Conservation (phyloP, 257 asterid species). For the Forsythia viridissima region DNA sequence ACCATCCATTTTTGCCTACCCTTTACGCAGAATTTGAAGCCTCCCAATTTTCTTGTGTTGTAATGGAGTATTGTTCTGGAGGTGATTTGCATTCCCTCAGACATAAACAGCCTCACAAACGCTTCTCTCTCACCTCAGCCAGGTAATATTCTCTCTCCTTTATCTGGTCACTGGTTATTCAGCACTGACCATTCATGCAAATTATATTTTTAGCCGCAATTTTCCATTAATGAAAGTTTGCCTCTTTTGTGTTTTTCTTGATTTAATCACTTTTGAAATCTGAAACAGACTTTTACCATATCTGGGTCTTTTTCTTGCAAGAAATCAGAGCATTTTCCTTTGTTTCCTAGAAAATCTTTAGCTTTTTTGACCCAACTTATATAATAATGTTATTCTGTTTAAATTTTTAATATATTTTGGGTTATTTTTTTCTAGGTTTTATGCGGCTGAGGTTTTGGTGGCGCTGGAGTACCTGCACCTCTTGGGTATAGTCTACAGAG, state of each 20-base stretch:
- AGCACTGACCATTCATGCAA: slow-evolving; percentile 29
- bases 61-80: slow-evolving; percentile 80
- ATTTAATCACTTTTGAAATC: slow-evolving; percentile 6
- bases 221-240: slow-evolving; percentile 15
- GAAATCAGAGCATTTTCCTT: slow-evolving; percentile 27
- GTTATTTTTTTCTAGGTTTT: slow-evolving; percentile 47
- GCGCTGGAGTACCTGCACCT: slow-evolving; percentile 89
- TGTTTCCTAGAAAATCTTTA: slow-evolving; percentile 10
- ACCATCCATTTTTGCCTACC: slow-evolving; percentile 83
- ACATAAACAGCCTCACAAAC: slow-evolving; percentile 69
- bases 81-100: slow-evolving; percentile 88
- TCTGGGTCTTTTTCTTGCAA: slow-evolving; percentile 31
- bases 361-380: background rate
- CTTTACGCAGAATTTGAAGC: slow-evolving; percentile 78
- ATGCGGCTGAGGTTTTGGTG: slow-evolving; percentile 89
- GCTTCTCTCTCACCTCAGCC: slow-evolving; percentile 67
- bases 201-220: background rate
- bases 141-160: slow-evolving; percentile 39
- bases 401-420: no score
- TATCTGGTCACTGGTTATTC: background rate
- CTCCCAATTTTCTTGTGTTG: slow-evolving; percentile 72
- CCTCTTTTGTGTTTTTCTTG: slow-evolving; percentile 22
- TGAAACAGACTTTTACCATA: slow-evolving; percentile 29
- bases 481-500: slow-evolving; percentile 88
- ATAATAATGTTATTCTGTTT: no score